Evolutionary conservation across 495 filamentous ascomycete genomes (phyloP).

Genomic region (Podospora bellae-mahoneyi): DNA sequence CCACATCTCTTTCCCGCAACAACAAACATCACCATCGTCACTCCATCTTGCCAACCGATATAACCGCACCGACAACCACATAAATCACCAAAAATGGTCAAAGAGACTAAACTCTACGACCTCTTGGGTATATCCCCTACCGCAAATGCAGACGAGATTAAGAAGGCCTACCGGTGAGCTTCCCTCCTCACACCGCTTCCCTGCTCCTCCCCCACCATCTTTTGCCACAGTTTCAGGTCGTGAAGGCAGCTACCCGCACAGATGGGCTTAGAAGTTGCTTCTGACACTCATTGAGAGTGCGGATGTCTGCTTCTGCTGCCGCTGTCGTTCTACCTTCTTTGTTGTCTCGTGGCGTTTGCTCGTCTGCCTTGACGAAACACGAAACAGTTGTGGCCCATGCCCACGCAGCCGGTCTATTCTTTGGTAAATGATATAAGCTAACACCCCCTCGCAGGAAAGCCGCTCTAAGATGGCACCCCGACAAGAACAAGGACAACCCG

Average conservation of each 20-base stretch:
- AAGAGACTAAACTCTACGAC: constrained; percentile 85
- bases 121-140: constrained; percentile 68
- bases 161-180: constrained; percentile 86
- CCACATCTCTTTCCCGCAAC: background rate
- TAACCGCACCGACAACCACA: background rate
- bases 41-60: background rate
- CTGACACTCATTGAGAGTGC: background rate
- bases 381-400: background rate
- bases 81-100: constrained; percentile 60
- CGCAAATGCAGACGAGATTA: constrained; percentile 88
- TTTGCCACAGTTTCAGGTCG: background rate
- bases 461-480: constrained; percentile 90
- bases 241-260: background rate
- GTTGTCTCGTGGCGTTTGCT: background rate
- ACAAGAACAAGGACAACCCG: constrained; percentile 95
- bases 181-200: constrained; percentile 8
- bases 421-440: constrained; percentile 13
- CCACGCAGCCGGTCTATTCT: background rate
- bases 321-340: background rate
- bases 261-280: constrained; percentile 10
- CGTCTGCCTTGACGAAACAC: background rate
- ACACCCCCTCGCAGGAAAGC: constrained; percentile 59
- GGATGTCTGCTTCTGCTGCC: background rate
- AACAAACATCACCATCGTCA: background rate
- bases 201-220: constrained; percentile 2